phyloP scores from a whole-genome alignment of 2,329 filamentous ascomycete species.

The Fulvia fulva region DNA sequence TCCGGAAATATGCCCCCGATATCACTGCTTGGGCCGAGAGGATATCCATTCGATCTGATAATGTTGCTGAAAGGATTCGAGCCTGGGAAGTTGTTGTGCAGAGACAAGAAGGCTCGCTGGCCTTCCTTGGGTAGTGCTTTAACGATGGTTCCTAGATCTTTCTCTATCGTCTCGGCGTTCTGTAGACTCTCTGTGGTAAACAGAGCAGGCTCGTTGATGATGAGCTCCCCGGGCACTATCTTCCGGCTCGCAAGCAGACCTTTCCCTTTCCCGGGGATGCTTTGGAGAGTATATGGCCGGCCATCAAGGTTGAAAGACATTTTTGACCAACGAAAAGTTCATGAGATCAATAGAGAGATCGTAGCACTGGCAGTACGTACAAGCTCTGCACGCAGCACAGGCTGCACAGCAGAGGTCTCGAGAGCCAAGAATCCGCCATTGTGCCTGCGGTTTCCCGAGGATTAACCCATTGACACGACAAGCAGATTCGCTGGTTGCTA shows the following conservation, averaged over 20 bases:
- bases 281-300: constrained; percentile 10
- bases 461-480: background rate
- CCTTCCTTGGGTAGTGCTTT: constrained; percentile 26
- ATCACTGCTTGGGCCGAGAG: constrained; percentile 25
- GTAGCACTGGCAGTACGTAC: background rate
- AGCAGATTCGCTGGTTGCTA: background rate
- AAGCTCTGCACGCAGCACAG: too few relatives aligned
- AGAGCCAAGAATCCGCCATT: background rate
- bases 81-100: constrained; percentile 30
- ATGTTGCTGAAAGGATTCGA: constrained; percentile 31
- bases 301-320: background rate
- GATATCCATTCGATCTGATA: constrained; percentile 33
- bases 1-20: constrained; percentile 35
- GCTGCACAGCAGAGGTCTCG: background rate
- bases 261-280: constrained; percentile 36
- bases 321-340: background rate
- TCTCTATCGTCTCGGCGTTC: constrained; percentile 20
- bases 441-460: background rate
- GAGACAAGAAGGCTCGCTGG: constrained; percentile 30
- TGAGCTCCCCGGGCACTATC: constrained; percentile 39
- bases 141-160: constrained; percentile 20
- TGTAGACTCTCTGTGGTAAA: constrained; percentile 30
- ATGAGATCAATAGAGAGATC: background rate
- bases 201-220: constrained; percentile 40
- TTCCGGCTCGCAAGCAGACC: constrained; percentile 38